Percentiles rank a stretch among this genome's conserved stretches.
phyloP scores from a whole-genome alignment of 192 early-diverging fungal species.

The Oehlia diaphana region DNA sequence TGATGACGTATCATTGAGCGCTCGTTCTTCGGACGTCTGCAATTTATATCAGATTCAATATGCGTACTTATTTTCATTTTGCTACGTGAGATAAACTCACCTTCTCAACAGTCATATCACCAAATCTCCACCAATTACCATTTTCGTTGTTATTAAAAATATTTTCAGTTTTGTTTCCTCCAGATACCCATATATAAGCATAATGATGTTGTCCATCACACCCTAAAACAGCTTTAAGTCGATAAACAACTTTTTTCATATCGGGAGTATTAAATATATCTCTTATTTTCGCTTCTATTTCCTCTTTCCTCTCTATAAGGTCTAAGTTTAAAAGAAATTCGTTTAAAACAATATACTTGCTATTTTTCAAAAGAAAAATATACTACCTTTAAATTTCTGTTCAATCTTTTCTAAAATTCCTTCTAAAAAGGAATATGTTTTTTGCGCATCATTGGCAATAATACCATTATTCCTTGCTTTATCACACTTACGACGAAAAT shows the following conservation, averaged over 20 bases:
- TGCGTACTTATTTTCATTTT: background rate
- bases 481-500: slow-evolving; percentile 6
- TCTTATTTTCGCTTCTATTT: background rate
- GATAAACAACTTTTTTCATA: slow-evolving; percentile 8
- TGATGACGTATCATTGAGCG: background rate
- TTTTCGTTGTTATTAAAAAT: background rate
- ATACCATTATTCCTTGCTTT: background rate
- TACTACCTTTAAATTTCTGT: slow-evolving; percentile 2
- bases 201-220: background rate
- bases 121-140: slow-evolving; percentile 10
- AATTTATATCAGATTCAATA: background rate
- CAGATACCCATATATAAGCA: slow-evolving; percentile 20
- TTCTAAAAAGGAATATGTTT: background rate
- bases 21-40: background rate
- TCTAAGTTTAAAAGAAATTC: background rate
- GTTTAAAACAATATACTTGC: background rate
- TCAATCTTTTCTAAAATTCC: background rate
- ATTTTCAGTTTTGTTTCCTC: background rate
- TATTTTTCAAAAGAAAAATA: background rate
- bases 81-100: background rate
- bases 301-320: background rate
- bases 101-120: background rate
- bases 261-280: slow-evolving; percentile 4
- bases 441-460: background rate
- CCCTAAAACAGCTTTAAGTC: background rate